A percentile compares a stretch with the other conserved stretches of the same genome.
phyloP scores from a whole-genome alignment of 257 asterid species.

The Nyctanthes arbortristis region DNA sequence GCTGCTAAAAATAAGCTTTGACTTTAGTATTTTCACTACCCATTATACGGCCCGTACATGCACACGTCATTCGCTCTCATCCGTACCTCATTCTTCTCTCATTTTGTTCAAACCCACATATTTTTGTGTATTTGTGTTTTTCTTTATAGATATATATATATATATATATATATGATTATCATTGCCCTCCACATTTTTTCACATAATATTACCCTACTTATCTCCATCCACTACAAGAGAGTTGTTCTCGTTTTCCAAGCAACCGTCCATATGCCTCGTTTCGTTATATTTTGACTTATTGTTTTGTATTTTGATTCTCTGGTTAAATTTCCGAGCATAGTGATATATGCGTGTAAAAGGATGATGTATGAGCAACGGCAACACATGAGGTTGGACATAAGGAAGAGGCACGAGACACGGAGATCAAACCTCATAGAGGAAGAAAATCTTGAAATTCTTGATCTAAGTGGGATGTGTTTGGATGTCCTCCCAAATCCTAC shows the following conservation, averaged over 20 bases:
- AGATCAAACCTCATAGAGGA: conserved; percentile 2
- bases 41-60: conserved; percentile 32
- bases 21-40: conserved; percentile 26
- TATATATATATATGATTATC: not conserved
- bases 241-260: not conserved
- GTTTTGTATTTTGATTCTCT: not conserved
- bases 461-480: conserved; percentile 75
- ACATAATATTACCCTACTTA: not conserved
- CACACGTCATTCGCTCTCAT: conserved; percentile 4
- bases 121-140: not conserved
- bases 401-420: not conserved
- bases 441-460: conserved; percentile 48
- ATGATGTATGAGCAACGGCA: conserved; percentile 39
- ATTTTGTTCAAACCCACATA: not conserved
- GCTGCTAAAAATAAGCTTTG: conserved; percentile 2
- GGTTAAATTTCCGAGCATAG: not conserved
- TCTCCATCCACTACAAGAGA: not conserved
- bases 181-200: not conserved
- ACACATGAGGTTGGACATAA: conserved; percentile 18
- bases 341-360: not conserved
- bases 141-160: too few species aligned
- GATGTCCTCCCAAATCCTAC: conserved; percentile 51
- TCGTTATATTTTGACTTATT: not conserved
- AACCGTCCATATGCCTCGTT: too few species aligned
- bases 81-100: conserved; percentile 31